Evolutionary conservation across 1,139 yeast species (phyloP), one percentile per base, ranked within the genome.

Genomic region (Hansenula sp.): DNA sequence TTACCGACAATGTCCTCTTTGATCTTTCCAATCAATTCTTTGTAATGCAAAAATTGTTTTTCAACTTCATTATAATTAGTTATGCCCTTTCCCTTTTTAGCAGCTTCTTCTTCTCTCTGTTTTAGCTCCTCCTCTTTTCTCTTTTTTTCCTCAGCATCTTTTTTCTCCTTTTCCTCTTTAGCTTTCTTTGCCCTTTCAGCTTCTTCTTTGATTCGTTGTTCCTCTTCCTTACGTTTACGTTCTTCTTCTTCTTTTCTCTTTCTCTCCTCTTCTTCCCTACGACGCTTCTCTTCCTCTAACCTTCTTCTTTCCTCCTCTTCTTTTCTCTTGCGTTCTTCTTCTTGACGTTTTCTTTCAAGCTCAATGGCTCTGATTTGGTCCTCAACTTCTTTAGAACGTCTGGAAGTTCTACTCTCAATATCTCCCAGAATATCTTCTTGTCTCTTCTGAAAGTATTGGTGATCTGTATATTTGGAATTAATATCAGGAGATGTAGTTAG

Each of bases 1-100:
- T 68, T 69, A 29, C 64, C 69, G 9, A 77, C 81, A 29, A 90
- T 71, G 20, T 73, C 67, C 1, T 53, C 49, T 53, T 88, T 86
- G 45, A 88, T 84, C 29, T 72, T 73, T 6, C 57, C 59, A 40
- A 86, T 85, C 48, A 73, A 73, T 37, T 71, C 60, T 51, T 73
- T 79, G 53, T 84, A 76, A 34, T 68, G 60, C n/a, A 64, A 39
- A 47, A 78, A 82, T 24, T 66, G 69, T 21, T 58, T 53, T 37
- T 75, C 78, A 10, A 85, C 69, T 1, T 52, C 52, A 0, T 44
- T 36, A 39, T 64, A 66, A 49, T 69, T 62, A 0, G 81, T 69
- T 21, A 65, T 38, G 4, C 55, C 56, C 21, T 44, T 47, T 3
- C 47, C 56, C 32, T 46, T 45, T 32, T 50, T 51, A 10, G 44